These are phyloP conservation scores for Rubia occidens DNA, from an alignment of 305 asterid genomes.

Conservation along the genomic window DNA sequence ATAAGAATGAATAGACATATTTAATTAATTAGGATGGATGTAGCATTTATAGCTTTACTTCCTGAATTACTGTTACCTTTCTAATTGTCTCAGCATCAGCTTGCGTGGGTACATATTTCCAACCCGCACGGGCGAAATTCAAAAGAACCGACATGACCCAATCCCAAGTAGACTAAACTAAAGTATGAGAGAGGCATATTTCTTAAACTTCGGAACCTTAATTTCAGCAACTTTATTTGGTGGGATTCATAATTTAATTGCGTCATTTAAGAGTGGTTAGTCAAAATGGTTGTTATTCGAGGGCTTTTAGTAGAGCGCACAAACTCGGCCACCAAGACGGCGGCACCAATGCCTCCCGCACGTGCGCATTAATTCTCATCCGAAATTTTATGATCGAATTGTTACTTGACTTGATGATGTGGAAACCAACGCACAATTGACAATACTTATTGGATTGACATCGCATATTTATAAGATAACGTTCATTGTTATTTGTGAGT, in stretches of 20 bases:
- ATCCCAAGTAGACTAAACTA: conserved; percentile 3
- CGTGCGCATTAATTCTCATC: conserved; percentile 12
- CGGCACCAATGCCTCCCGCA: conserved; percentile 21
- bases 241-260: not conserved
- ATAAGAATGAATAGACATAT: too few relatives aligned
- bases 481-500: too few relatives aligned
- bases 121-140: not conserved
- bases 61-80: too few relatives aligned
- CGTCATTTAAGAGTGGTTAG: not conserved
- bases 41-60: too few relatives aligned
- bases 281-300: conserved; percentile 7
- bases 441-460: too few relatives aligned
- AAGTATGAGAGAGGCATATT: not conserved
- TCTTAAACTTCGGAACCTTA: conserved; percentile 10
- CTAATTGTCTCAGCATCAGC: too few relatives aligned
- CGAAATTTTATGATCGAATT: not conserved
- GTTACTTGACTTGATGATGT: too few relatives aligned
- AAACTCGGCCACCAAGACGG: conserved; percentile 22
- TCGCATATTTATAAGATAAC: too few relatives aligned
- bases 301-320: not conserved
- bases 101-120: too few relatives aligned
- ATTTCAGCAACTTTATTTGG: conserved; percentile 9
- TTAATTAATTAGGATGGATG: too few relatives aligned
- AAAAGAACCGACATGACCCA: not conserved
- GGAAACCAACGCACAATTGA: too few relatives aligned